Evolutionary conservation across 108 stramenopile genomes (phyloP).

Genomic region (Pinguiococcus pyrenoidosus): DNA sequence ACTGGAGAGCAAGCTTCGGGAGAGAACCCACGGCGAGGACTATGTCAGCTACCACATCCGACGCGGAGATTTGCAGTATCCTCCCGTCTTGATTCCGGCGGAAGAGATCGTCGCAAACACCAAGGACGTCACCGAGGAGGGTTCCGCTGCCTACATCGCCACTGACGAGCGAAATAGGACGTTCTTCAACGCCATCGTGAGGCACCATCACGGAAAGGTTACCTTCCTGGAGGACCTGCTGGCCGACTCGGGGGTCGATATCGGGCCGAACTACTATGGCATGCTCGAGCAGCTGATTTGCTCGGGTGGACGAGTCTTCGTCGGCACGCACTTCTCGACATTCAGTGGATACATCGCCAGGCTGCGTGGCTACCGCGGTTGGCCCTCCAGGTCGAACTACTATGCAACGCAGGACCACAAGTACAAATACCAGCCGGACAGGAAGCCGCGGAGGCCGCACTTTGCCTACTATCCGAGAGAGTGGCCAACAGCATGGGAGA

Average conservation of each 20-base stretch:
- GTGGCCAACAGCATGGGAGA: too few relatives aligned
- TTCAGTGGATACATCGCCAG: conserved; percentile 84
- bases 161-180: conserved; percentile 35
- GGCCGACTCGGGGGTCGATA: conserved; percentile 25
- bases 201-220: not conserved
- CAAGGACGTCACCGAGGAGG: conserved; percentile 1
- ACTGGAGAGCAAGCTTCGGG: conserved; percentile 4
- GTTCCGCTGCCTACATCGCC: conserved; percentile 25
- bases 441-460: too few relatives aligned
- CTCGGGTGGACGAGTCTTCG: too few relatives aligned
- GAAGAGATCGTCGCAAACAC: conserved; percentile 8
- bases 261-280: conserved; percentile 71
- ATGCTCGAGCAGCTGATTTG: conserved; percentile 87
- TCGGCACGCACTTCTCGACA: conserved; percentile 79
- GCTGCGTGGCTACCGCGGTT: conserved; percentile 61
- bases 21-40: conserved; percentile 4
- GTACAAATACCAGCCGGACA: too few relatives aligned
- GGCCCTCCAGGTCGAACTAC: too few relatives aligned
- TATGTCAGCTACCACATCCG: conserved; percentile 30
- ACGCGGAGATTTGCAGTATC: conserved; percentile 47
- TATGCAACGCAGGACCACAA: too few relatives aligned
- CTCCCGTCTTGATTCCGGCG: conserved; percentile 9
- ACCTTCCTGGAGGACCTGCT: conserved; percentile 30
- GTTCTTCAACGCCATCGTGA: conserved; percentile 47
- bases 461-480: too few relatives aligned